phyloP scores from a whole-genome alignment of 2,329 filamentous ascomycete genomes.

The Cercospora berteroae region DNA sequence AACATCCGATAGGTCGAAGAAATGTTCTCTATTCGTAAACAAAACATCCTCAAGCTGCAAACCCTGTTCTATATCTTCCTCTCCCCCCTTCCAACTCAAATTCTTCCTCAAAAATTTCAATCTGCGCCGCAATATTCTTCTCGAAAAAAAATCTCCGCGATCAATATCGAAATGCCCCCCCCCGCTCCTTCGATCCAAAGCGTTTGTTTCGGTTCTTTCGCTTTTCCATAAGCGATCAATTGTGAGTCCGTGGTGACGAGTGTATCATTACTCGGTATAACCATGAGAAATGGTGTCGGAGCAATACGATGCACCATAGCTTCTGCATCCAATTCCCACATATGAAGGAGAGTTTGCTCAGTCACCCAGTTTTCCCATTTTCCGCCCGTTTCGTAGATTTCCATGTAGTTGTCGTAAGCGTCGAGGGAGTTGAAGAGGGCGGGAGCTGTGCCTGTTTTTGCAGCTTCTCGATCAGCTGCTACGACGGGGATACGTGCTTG shows the following conservation, averaged over 20 bases:
- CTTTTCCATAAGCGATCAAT: background rate
- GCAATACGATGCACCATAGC: background rate
- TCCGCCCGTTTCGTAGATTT: background rate
- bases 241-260: background rate
- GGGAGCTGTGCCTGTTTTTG: background rate
- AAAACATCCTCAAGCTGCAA: too few relatives aligned
- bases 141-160: background rate
- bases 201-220: background rate
- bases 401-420: background rate
- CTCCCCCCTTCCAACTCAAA: background rate
- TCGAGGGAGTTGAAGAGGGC: background rate
- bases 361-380: background rate
- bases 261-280: background rate
- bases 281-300: background rate
- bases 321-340: background rate
- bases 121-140: background rate
- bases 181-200: background rate
- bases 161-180: background rate
- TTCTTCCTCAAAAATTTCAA: background rate
- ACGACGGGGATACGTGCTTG: background rate
- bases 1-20: too few relatives aligned
- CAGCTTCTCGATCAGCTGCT: background rate
- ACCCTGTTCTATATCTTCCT: too few relatives aligned
- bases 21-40: too few relatives aligned
- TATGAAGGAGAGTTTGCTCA: background rate